phyloP scores from a whole-genome alignment of 306 rosid species.

The Rosa rugosa region DNA sequence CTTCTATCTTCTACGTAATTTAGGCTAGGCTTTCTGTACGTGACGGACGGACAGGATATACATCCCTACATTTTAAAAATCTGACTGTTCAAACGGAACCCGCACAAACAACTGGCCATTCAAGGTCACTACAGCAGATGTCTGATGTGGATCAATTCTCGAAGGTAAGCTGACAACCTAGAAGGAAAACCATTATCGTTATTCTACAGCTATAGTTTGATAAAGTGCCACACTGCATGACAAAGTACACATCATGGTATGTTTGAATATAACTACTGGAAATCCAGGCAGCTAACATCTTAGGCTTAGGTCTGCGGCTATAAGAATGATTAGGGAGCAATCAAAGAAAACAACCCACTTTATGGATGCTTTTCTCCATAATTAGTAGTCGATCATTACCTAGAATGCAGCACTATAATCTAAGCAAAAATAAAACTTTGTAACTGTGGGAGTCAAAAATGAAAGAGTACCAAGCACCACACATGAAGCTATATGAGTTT shows the following conservation, averaged over 20 bases:
- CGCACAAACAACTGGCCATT: slow-evolving; percentile 81
- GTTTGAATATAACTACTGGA: slow-evolving; percentile 4
- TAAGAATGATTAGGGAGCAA: background rate
- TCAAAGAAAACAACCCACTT: background rate
- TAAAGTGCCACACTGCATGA: background rate
- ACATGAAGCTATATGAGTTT: background rate
- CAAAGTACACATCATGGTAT: background rate
- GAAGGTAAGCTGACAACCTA: slow-evolving; percentile 74
- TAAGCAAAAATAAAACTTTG: background rate
- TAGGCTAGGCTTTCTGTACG: background rate
- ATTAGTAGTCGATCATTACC: slow-evolving; percentile 3
- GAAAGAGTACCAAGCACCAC: slow-evolving; percentile 7
- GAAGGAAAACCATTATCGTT: slow-evolving; percentile 6
- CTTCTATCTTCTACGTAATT: background rate
- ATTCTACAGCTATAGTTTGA: slow-evolving; percentile 5
- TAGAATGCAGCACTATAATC: background rate
- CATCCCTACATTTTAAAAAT: slow-evolving; percentile 26
- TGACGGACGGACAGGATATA: background rate
- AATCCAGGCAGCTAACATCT: background rate
- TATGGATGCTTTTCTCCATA: background rate
- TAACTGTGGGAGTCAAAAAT: background rate
- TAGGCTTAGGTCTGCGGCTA: background rate
- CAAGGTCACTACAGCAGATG: slow-evolving; percentile 74
- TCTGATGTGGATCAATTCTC: slow-evolving; percentile 81
- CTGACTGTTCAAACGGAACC: slow-evolving; percentile 69